phyloP scores from a whole-genome alignment of 805 yeast genomes.

The Suhomyces sp. region DNA sequence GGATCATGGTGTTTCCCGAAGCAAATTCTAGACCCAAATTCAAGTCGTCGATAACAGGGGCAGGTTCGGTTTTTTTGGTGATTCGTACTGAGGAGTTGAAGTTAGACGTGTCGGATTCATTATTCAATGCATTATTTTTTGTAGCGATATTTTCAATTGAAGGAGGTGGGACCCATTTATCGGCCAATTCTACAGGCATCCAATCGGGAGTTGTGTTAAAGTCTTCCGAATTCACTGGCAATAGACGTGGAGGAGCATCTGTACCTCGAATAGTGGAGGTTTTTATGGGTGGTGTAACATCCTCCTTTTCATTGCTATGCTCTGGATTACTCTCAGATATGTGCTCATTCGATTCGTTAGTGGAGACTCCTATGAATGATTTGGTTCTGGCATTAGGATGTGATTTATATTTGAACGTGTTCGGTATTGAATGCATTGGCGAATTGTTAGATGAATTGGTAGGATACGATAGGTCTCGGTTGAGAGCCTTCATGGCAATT shows the following conservation, averaged over 20 bases:
- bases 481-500: background rate
- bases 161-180: constrained; percentile 27
- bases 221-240: background rate
- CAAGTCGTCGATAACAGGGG: constrained; percentile 5
- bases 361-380: constrained; percentile 20
- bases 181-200: constrained; percentile 41
- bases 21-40: constrained; percentile 19
- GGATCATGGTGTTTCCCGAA: constrained; percentile 31
- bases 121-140: background rate
- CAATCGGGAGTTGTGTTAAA: constrained; percentile 34
- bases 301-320: constrained; percentile 1
- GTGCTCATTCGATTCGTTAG: background rate
- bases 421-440: constrained; percentile 34
- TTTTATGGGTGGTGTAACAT: constrained; percentile 14
- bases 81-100: constrained; percentile 26
- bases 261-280: constrained; percentile 22
- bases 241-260: background rate
- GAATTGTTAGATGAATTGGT: constrained; percentile 6
- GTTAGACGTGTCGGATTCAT: constrained; percentile 8
- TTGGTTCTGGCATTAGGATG: constrained; percentile 45
- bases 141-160: background rate
- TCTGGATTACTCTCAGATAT: background rate
- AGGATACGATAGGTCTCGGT: constrained; percentile 6
- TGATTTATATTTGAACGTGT: constrained; percentile 43
- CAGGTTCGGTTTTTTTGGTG: constrained; percentile 10